Evolutionary conservation across 1,284 basidiomycete species (phyloP).

Genomic region (Clitocybe nebularis): DNA sequence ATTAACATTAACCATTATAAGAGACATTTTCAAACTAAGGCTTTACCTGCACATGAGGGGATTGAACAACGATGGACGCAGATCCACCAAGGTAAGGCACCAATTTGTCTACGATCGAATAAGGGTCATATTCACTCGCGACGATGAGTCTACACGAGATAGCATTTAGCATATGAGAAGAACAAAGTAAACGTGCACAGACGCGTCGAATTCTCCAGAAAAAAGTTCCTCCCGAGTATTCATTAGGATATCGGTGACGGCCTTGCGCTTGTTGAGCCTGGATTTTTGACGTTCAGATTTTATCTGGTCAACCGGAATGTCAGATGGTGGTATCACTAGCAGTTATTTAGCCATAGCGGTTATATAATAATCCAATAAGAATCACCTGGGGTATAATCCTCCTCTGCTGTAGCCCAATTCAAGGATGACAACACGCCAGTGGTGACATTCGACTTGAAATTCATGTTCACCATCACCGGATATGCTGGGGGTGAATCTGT

Average conservation of each 20-base stretch:
- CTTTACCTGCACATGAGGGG: conserved; percentile 72
- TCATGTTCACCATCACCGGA: conserved; percentile 83
- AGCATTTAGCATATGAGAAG: neutral
- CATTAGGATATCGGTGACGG: conserved; percentile 53
- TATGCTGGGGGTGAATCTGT: conserved; percentile 92
- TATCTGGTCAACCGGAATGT: conserved; percentile 49
- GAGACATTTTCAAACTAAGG: neutral
- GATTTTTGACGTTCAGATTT: conserved; percentile 68
- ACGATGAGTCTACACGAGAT: conserved; percentile 62
- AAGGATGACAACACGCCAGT: conserved; percentile 62
- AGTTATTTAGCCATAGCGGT: conserved; percentile 8
- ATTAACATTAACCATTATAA: neutral
- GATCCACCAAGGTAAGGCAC: conserved; percentile 82
- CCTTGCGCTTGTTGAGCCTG: conserved; percentile 71
- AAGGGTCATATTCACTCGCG: conserved; percentile 84
- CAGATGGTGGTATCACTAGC: conserved; percentile 54
- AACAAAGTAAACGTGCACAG: conserved; percentile 18
- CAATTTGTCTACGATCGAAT: conserved; percentile 75
- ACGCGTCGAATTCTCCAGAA: conserved; percentile 85
- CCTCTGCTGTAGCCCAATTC: conserved; percentile 90
- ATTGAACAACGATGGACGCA: conserved; percentile 83
- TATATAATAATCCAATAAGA: conserved; percentile 12
- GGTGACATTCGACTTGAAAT: conserved; percentile 66
- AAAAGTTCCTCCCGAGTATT: conserved; percentile 80
- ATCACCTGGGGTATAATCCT: conserved; percentile 68